Conservation (phyloP, 2,329 filamentous ascomycete genomes). For the Ophiosphaerella narmari region DNA sequence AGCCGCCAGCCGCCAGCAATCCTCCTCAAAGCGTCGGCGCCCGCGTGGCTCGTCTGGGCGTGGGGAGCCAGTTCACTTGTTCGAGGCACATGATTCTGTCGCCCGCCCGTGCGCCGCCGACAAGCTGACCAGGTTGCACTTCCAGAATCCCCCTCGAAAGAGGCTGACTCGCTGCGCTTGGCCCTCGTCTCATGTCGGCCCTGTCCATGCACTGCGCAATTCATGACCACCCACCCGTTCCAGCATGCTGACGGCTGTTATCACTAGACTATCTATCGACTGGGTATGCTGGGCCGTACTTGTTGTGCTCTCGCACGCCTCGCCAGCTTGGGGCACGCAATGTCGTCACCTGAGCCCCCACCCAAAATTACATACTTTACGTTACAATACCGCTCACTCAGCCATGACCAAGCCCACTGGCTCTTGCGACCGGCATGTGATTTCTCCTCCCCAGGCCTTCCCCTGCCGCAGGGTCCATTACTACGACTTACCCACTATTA, state of each 20-base stretch:
- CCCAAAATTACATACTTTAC: slow-evolving; percentile 10
- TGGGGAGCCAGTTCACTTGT: slow-evolving; percentile 22
- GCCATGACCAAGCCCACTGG: slow-evolving; percentile 18
- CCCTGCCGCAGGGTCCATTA: background rate
- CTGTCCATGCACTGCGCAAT: background rate
- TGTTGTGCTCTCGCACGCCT: slow-evolving; percentile 6
- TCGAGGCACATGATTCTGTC: slow-evolving; percentile 35
- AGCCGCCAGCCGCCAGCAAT: slow-evolving; percentile 8
- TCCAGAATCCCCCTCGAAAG: slow-evolving; percentile 41
- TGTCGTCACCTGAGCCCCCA: slow-evolving; percentile 24
- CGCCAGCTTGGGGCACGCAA: slow-evolving; percentile 14
- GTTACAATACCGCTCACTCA: slow-evolving; percentile 35
- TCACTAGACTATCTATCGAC: background rate
- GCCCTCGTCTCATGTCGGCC: slow-evolving; percentile 12
- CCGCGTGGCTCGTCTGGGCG: slow-evolving; percentile 35
- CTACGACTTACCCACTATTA: no score
- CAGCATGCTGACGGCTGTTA: no score
- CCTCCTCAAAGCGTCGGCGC: slow-evolving; percentile 22
- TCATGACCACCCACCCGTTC: background rate
- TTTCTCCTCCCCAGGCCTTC: slow-evolving; percentile 22
- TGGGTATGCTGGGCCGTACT: background rate
- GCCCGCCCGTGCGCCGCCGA: slow-evolving; percentile 19
- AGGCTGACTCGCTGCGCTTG: slow-evolving; percentile 35
- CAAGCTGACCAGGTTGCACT: slow-evolving; percentile 22
- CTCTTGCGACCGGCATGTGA: slow-evolving; percentile 18